Conservation (phyloP, 1,284 basidiomycete species). For the Sporisorium graminicola region DNA sequence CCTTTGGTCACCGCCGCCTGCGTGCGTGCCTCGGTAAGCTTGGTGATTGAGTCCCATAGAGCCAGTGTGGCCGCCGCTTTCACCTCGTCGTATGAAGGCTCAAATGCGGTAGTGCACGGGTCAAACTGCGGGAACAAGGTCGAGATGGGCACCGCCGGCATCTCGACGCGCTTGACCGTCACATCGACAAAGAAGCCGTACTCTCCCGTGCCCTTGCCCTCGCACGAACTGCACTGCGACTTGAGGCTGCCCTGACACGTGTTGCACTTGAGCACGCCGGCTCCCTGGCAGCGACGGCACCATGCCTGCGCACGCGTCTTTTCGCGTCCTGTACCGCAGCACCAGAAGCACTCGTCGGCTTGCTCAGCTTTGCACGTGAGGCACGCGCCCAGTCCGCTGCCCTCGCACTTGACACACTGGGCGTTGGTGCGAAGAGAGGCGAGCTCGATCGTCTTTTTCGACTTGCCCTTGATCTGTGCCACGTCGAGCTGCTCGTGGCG, state of each 20-base stretch:
- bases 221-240: slow-evolving; percentile 47
- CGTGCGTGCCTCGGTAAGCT: slow-evolving; percentile 35
- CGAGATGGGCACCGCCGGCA: slow-evolving; percentile 51
- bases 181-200: slow-evolving; percentile 59
- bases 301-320: slow-evolving; percentile 46
- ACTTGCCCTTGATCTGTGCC: slow-evolving; percentile 48
- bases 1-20: slow-evolving; percentile 11
- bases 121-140: slow-evolving; percentile 38
- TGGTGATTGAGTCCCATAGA: slow-evolving; percentile 46
- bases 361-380: slow-evolving; percentile 46
- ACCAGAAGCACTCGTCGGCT: slow-evolving; percentile 64
- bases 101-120: background rate
- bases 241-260: slow-evolving; percentile 48
- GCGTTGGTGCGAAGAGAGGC: slow-evolving; percentile 47
- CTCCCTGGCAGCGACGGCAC: slow-evolving; percentile 56
- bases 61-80: slow-evolving; percentile 40
- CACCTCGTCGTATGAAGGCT: slow-evolving; percentile 46
- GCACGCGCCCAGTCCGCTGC: slow-evolving; percentile 37
- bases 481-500: slow-evolving; percentile 51
- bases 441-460: slow-evolving; percentile 56
- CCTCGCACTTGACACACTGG: slow-evolving; percentile 46
- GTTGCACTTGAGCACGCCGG: slow-evolving; percentile 53
- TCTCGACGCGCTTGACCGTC: slow-evolving; percentile 53
- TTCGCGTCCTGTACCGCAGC: slow-evolving; percentile 52
- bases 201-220: slow-evolving; percentile 47